Conservation (phyloP, 192 early-diverging fungal species). For the Coemansia sp. region DNA sequence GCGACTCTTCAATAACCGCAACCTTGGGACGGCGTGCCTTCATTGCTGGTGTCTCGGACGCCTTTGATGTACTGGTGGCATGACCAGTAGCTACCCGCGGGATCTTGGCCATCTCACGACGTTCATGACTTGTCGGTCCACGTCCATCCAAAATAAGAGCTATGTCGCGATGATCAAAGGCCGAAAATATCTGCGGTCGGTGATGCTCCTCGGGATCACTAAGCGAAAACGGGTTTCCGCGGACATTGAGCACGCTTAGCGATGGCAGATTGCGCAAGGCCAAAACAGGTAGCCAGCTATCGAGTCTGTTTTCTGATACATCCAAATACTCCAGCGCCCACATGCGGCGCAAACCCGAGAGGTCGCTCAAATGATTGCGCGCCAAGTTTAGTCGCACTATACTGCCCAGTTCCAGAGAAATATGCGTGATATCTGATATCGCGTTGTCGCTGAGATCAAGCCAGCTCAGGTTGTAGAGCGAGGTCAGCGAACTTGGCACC, state of each 20-base stretch:
- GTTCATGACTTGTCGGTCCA: conserved; percentile 30
- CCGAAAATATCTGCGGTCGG: conserved; percentile 42
- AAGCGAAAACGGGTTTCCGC: conserved; percentile 40
- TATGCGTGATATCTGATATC: conserved; percentile 28
- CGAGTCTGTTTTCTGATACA: conserved; percentile 30
- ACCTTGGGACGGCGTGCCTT: conserved; percentile 40
- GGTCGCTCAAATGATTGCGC: conserved; percentile 20
- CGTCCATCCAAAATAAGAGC: conserved; percentile 34
- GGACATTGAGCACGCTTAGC: conserved; percentile 24
- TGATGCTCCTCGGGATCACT: not conserved
- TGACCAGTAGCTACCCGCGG: conserved; percentile 47
- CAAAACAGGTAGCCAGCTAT: conserved; percentile 20
- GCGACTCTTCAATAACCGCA: conserved; percentile 48
- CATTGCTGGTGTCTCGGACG: conserved; percentile 1
- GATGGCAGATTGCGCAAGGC: conserved; percentile 44
- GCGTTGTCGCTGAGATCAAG: conserved; percentile 39
- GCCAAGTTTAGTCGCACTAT: conserved; percentile 33
- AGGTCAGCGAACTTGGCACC: conserved; percentile 28
- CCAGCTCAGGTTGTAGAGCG: conserved; percentile 35
- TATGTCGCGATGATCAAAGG: conserved; percentile 49
- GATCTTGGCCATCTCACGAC: conserved; percentile 44
- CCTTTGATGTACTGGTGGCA: not conserved
- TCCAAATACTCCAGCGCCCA: conserved; percentile 46
- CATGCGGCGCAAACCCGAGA: conserved; percentile 37
- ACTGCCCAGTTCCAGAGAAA: conserved; percentile 33